A percentile compares a stretch with the other conserved stretches of the same genome.
These are phyloP conservation scores for Saccharomyces hybrid DNA, from an alignment of 1,139 yeast species.

Conservation along the genomic window DNA sequence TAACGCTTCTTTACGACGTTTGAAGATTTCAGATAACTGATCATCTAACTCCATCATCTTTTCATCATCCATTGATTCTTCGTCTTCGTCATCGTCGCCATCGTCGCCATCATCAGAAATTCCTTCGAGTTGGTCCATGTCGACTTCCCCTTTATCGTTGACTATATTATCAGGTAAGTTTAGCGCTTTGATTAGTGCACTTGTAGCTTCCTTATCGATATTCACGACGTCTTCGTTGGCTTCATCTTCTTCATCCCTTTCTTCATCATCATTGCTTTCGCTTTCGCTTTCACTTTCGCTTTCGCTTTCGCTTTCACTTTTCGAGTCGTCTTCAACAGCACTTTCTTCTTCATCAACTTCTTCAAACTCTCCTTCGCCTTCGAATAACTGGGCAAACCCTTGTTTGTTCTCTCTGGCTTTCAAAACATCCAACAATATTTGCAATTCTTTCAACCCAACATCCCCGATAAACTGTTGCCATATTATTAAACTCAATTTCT, in stretches of 20 bases:
- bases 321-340: conserved; percentile 80
- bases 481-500: conserved; percentile 62
- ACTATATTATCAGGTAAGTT: conserved; percentile 50
- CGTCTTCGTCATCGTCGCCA: conserved; percentile 53
- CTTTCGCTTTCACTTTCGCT: conserved; percentile 47
- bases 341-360: conserved; percentile 64
- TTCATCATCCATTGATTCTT: conserved; percentile 82
- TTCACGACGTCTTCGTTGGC: conserved; percentile 57
- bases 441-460: conserved; percentile 45
- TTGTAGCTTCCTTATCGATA: conserved; percentile 51
- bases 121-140: conserved; percentile 45
- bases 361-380: conserved; percentile 54
- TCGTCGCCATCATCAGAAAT: conserved; percentile 43
- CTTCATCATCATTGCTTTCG: conserved; percentile 37
- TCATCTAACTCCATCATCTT: conserved; percentile 94
- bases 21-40: conserved; percentile 74
- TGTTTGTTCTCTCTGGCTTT: conserved; percentile 69
- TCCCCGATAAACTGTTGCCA: conserved; percentile 63
- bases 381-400: conserved; percentile 74
- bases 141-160: conserved; percentile 45
- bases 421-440: conserved; percentile 58
- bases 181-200: conserved; percentile 70
- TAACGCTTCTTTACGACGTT: conserved; percentile 64
- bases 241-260: conserved; percentile 52
- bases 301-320: conserved; percentile 77